phyloP scores from a whole-genome alignment of 768 basidiomycete genomes.

The Harrya chromipes region DNA sequence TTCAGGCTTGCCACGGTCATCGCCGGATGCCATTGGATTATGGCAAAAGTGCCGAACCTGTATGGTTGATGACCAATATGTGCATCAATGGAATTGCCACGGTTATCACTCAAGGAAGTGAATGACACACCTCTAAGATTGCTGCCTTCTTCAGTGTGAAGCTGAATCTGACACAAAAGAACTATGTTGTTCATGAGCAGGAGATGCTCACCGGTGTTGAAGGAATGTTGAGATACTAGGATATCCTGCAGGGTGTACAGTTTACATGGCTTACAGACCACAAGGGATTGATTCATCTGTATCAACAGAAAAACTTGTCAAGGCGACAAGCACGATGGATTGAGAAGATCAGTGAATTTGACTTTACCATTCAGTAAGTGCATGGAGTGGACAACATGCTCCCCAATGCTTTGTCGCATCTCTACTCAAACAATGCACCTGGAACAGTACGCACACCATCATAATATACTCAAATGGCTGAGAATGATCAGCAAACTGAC shows the following conservation, averaged over 20 bases:
- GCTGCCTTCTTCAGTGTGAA: constrained; percentile 19
- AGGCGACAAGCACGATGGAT: constrained; percentile 37
- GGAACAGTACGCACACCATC: neutral
- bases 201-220: constrained; percentile 38
- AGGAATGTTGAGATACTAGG: constrained; percentile 27
- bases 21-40: neutral
- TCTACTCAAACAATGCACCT: constrained; percentile 4
- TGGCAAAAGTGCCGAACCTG: neutral
- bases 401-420: constrained; percentile 22
- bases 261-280: constrained; percentile 34
- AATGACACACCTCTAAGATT: neutral
- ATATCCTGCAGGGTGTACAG: constrained; percentile 28
- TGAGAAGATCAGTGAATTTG: constrained; percentile 29
- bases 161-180: constrained; percentile 35
- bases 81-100: neutral
- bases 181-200: constrained; percentile 39
- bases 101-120: neutral
- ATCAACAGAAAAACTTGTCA: constrained; percentile 33
- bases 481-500: neutral
- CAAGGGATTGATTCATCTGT: constrained; percentile 23
- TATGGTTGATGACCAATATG: neutral
- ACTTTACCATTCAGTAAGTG: constrained; percentile 31
- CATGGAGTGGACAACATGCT: constrained; percentile 25
- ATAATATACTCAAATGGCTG: neutral
- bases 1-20: neutral